Percentiles rank a stretch among this genome's conserved stretches.
These are phyloP conservation scores for Ilyonectria robusta DNA, from an alignment of 2,329 filamentous ascomycete genomes.

Conservation along the genomic window DNA sequence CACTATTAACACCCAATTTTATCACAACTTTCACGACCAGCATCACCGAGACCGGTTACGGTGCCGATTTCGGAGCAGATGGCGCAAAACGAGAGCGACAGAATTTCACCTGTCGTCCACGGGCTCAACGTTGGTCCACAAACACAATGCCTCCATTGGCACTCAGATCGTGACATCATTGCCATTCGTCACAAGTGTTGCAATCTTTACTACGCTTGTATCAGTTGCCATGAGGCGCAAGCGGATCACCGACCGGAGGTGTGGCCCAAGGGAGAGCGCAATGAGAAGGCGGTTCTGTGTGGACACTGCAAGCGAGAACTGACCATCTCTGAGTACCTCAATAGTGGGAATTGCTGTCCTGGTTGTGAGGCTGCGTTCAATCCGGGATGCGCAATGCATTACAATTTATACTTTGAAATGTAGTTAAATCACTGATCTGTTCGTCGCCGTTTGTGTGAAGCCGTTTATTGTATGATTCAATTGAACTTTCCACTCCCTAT, in stretches of 20 bases:
- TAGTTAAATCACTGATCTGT: background rate
- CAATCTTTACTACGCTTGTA: constrained; percentile 33
- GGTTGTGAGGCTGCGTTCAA: constrained; percentile 25
- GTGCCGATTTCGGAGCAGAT: background rate
- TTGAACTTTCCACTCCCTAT: too few species aligned
- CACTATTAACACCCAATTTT: too few species aligned
- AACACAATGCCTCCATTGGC: constrained; percentile 32
- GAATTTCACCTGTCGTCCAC: constrained; percentile 2
- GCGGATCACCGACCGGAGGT: constrained; percentile 23
- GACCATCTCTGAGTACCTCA: constrained; percentile 26
- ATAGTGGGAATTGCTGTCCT: constrained; percentile 18
- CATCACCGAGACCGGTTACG: too few species aligned
- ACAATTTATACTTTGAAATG: constrained; percentile 36
- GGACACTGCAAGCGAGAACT: constrained; percentile 27
- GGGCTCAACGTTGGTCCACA: constrained; percentile 23
- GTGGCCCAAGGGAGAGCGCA: constrained; percentile 27
- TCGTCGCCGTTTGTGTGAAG: too few species aligned
- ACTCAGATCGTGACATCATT: constrained; percentile 33
- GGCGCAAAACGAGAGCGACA: background rate
- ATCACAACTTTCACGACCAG: too few species aligned
- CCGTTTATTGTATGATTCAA: too few species aligned
- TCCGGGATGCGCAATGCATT: constrained; percentile 31
- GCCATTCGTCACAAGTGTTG: constrained; percentile 36
- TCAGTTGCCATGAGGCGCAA: constrained; percentile 33
- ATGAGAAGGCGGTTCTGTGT: constrained; percentile 27